A percentile compares a stretch with the other conserved stretches of the same genome.
These are phyloP conservation scores for Ceratocystis eucalypticola DNA, from an alignment of 2,329 filamentous ascomycete species.

Conservation along the genomic window DNA sequence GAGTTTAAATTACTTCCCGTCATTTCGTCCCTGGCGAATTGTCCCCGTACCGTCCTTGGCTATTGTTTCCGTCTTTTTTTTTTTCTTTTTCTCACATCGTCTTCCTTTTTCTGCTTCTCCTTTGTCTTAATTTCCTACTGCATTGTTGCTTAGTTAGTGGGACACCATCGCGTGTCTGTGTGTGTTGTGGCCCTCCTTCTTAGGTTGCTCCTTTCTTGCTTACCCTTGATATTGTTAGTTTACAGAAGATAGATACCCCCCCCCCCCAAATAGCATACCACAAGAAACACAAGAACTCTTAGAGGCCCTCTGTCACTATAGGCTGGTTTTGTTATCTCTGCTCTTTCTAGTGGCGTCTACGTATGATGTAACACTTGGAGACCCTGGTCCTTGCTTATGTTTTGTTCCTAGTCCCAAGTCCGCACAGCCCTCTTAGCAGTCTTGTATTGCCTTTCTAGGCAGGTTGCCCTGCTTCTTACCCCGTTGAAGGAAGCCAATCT, in stretches of 20 bases:
- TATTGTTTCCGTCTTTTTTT: not conserved
- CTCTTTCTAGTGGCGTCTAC: not conserved
- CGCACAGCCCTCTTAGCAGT: not conserved
- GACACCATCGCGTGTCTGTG: not conserved
- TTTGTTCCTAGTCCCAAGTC: not conserved
- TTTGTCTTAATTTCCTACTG: not conserved
- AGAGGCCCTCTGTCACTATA: not conserved
- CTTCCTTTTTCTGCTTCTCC: not conserved
- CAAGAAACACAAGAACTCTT: not conserved
- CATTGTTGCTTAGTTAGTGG: not conserved
- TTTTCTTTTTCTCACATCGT: not conserved
- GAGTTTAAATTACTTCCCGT: not conserved
- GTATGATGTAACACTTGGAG: not conserved
- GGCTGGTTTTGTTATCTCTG: not conserved
- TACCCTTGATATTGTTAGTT: constrained; percentile 10
- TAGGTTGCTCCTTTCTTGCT: constrained; percentile 1
- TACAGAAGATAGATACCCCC: constrained; percentile 5
- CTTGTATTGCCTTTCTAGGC: not conserved
- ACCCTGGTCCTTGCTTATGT: not conserved
- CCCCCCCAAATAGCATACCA: not conserved
- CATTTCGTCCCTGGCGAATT: not conserved
- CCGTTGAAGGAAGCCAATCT: too few species aligned
- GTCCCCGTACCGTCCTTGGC: not conserved
- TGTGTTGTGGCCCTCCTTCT: constrained; percentile 2
- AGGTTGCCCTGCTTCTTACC: not conserved